These are phyloP conservation scores for Pseudogymnoascus sp. DNA, from an alignment of 2,329 filamentous ascomycete species.

Conservation along the genomic window DNA sequence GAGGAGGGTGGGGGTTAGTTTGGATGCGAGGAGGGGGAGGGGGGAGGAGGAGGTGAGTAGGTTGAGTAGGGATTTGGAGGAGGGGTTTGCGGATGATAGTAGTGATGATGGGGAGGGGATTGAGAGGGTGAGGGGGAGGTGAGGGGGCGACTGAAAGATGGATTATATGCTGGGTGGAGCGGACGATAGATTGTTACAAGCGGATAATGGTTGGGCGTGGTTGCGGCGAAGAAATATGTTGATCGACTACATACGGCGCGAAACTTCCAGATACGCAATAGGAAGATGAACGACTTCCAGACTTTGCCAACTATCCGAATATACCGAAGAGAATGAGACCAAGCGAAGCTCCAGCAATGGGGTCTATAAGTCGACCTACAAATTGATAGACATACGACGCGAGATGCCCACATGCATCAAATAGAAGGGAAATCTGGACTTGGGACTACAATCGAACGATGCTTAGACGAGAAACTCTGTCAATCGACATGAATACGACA, in stretches of 20 bases:
- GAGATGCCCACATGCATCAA: neutral
- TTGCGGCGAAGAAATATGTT: neutral
- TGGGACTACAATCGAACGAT: neutral
- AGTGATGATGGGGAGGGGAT: conserved; percentile 42
- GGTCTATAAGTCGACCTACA: neutral
- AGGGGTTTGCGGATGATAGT: conserved; percentile 66
- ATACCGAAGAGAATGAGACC: neutral
- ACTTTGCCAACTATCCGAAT: neutral
- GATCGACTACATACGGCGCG: neutral
- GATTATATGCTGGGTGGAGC: neutral
- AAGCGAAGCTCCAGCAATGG: neutral
- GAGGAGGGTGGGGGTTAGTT: conserved; percentile 33
- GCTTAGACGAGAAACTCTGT: neutral
- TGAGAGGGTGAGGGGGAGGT: neutral
- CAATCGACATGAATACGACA: neutral
- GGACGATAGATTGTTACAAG: neutral
- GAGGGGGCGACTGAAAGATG: neutral
- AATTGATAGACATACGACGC: neutral
- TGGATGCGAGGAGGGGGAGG: conserved; percentile 26
- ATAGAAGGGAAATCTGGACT: neutral
- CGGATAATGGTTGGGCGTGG: neutral
- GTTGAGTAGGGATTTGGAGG: conserved; percentile 70
- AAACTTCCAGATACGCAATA: neutral
- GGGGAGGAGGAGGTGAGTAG: conserved; percentile 45
- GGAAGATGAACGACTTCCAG: neutral